Percentiles rank a stretch among this genome's conserved stretches.
phyloP scores from a whole-genome alignment of 805 yeast species.

The Cyberlindnera nakhonratchasimensis region DNA sequence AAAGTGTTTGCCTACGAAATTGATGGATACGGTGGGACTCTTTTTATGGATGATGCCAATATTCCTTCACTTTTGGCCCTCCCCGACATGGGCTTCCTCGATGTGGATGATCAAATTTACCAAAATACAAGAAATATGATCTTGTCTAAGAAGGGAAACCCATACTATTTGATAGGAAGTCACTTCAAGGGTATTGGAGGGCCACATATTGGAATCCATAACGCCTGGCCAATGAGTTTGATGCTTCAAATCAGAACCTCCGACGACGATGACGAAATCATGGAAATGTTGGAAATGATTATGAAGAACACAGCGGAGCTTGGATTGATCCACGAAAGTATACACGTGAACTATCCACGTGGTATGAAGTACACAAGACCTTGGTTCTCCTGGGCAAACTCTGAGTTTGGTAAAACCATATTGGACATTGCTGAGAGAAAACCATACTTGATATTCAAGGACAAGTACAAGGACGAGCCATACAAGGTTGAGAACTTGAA shows the following conservation, averaged over 20 bases:
- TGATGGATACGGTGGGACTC: slow-evolving; percentile 76
- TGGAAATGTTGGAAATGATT: slow-evolving; percentile 43
- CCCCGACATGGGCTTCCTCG: slow-evolving; percentile 71
- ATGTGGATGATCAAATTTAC: slow-evolving; percentile 52
- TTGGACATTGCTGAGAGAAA: slow-evolving; percentile 67
- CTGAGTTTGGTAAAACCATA: slow-evolving; percentile 88
- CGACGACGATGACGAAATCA: slow-evolving; percentile 67
- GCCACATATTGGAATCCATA: slow-evolving; percentile 76
- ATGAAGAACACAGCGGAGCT: slow-evolving; percentile 64
- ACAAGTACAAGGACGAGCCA: slow-evolving; percentile 27
- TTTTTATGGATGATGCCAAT: slow-evolving; percentile 89
- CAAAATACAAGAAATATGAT: slow-evolving; percentile 80
- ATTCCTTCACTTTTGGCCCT: slow-evolving; percentile 77
- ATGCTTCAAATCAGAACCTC: slow-evolving; percentile 71
- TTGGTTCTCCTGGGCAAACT: slow-evolving; percentile 95
- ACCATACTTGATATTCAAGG: slow-evolving; percentile 66
- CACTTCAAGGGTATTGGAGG: slow-evolving; percentile 81
- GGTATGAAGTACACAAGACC: slow-evolving; percentile 64
- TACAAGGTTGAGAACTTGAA: slow-evolving; percentile 11
- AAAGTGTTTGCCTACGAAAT: slow-evolving; percentile 83
- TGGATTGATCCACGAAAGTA: slow-evolving; percentile 83
- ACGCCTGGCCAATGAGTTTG: slow-evolving; percentile 93
- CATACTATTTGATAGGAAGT: slow-evolving; percentile 65
- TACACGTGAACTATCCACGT: slow-evolving; percentile 53
- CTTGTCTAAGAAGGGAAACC: slow-evolving; percentile 65